phyloP scores from a whole-genome alignment of 2,329 filamentous ascomycete species.

The Alternaria sp. region DNA sequence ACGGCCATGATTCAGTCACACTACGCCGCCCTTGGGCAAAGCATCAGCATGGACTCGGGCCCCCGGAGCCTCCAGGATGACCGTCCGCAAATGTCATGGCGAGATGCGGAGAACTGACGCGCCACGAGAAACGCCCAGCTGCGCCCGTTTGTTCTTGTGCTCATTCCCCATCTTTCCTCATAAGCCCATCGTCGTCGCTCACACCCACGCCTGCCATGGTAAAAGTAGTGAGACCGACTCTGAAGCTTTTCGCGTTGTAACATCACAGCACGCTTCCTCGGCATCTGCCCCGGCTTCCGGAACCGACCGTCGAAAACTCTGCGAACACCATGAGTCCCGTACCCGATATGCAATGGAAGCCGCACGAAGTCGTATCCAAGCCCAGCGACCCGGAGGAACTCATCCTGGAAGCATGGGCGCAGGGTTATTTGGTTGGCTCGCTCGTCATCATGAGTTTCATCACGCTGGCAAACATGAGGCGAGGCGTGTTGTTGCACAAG shows the following conservation, averaged over 20 bases:
- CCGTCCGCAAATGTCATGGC: constrained; percentile 35
- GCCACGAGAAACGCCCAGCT: constrained; percentile 20
- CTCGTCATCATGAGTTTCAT: constrained; percentile 60
- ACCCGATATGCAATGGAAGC: constrained; percentile 21
- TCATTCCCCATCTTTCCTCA: constrained; percentile 10
- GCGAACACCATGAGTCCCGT: constrained; percentile 33
- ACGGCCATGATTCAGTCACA: constrained; percentile 23
- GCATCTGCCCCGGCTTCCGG: constrained; percentile 22
- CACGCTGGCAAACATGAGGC: constrained; percentile 60
- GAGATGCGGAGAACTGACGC: constrained; percentile 40
- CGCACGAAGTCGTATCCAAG: constrained; percentile 37
- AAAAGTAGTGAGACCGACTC: constrained; percentile 23
- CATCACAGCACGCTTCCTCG: constrained; percentile 35
- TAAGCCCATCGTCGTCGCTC: constrained; percentile 10
- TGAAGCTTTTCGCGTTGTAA: constrained; percentile 29
- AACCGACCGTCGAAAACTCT: constrained; percentile 26
- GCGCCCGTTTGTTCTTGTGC: constrained; percentile 16
- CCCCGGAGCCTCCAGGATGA: constrained; percentile 20
- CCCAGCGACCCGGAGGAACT: constrained; percentile 46
- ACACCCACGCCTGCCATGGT: constrained; percentile 31
- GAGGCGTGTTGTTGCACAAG: constrained; percentile 59
- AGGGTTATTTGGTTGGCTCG: constrained; percentile 53
- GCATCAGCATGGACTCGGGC: constrained; percentile 29
- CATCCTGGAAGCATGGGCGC: constrained; percentile 53
- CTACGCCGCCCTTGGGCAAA: constrained; percentile 28